Evolutionary conservation across 106 monocot species (phyloP), one percentile per base, ranked within the genome.

Genomic region (Dioscorea alata): DNA sequence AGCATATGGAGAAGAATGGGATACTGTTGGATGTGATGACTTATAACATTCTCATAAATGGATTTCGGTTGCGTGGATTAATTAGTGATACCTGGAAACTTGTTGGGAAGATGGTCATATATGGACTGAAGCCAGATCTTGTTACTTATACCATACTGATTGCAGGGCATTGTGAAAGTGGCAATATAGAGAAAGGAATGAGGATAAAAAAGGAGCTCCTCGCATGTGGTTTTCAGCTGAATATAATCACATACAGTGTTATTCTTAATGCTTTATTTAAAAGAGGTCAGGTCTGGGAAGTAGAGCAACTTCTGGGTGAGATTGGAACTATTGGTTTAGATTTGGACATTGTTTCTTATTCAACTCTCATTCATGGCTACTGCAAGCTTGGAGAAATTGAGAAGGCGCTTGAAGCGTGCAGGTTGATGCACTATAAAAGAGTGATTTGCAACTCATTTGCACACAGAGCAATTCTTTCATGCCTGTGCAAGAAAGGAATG

Each of bases 81-180:
- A 82, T 70, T 50, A 62, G 24, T 49, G 69, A 80, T 69, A 67
- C 61, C 50, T 67, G 28, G 74, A 79, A 74, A 61, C 61, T 92
- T 48, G 22, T 83, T n/a, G 12, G 33, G 34, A 73, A 61, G 71
- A 79, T 92, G 92, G 22, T 60, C 49, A 15, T 53, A 14, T 64
- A 67, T 65, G 88, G 92, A 16, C 50, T 92, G 17, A 53, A 76
- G 32, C 92, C 83, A 23, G 88, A 88, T 74, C 33, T 80, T 78
- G 78, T 88, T 72, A 85, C 88, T 14, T 88, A 83, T 69, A 92
- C 83, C 25, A 88, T 83, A 74, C 60, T 92, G 35, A 83, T 92
- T 23, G n/a, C 51, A 65, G 80, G 67, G 28, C 71, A 78, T 71
- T 88, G 85, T 69, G 73, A 83, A 48, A 32, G 48, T 24, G 88